Evolutionary conservation across 2,329 filamentous ascomycete genomes (phyloP).

Genomic region (Colletotrichum theobromicola): DNA sequence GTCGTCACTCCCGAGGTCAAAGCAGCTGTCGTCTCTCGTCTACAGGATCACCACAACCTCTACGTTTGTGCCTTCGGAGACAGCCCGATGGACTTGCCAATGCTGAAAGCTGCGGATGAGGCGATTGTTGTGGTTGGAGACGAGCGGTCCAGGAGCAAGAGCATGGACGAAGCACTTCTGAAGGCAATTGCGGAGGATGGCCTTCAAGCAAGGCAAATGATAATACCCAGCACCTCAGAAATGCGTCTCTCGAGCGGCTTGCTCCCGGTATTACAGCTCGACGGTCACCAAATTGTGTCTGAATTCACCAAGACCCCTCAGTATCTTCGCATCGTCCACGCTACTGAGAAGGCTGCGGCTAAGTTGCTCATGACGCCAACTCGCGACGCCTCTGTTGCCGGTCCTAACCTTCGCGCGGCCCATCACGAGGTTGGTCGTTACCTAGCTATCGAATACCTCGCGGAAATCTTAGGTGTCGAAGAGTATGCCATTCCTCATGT

Average conservation of each 20-base stretch:
- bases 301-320: conserved; percentile 10
- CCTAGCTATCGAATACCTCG: conserved; percentile 54
- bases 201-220: conserved; percentile 48
- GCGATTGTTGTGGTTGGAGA: background rate
- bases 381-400: conserved; percentile 53
- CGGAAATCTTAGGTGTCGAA: conserved; percentile 54
- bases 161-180: background rate
- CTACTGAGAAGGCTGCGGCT: conserved; percentile 47
- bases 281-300: conserved; percentile 26
- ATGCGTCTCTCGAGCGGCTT: conserved; percentile 45
- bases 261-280: conserved; percentile 47
- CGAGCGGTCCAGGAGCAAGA: background rate
- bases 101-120: background rate
- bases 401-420: conserved; percentile 50
- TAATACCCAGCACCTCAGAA: conserved; percentile 44
- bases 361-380: conserved; percentile 59
- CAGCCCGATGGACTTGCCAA: background rate
- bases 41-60: background rate
- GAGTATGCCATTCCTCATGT: conserved; percentile 55
- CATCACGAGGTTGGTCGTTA: conserved; percentile 58
- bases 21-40: background rate
- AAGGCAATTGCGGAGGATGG: conserved; percentile 38
- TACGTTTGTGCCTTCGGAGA: background rate
- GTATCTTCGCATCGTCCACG: conserved; percentile 38
- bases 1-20: background rate